phyloP scores from a whole-genome alignment of 2,329 filamentous ascomycete genomes.

The Remersonia thermophila region DNA sequence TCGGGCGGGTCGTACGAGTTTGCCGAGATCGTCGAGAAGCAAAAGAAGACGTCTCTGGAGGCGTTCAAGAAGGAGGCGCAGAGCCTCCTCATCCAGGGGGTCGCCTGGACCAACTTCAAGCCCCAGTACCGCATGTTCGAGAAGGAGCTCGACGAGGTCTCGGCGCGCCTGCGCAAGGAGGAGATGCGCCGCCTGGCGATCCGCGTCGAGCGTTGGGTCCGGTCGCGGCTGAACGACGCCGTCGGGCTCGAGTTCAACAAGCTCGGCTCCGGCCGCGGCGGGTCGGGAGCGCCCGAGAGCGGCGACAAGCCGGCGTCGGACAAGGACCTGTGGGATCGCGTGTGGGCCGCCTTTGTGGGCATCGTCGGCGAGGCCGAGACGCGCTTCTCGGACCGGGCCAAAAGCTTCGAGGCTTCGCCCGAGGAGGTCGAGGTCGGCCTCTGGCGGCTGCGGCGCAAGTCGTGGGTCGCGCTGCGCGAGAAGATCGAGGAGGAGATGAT shows the following conservation, averaged over 20 bases:
- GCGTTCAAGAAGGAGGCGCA: slow-evolving; percentile 67
- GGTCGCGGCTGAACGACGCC: slow-evolving; percentile 73
- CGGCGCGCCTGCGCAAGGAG: slow-evolving; percentile 72
- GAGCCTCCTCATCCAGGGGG: slow-evolving; percentile 62
- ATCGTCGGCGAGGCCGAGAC: slow-evolving; percentile 77
- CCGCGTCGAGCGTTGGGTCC: slow-evolving; percentile 87
- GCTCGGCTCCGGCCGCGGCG: slow-evolving; percentile 75
- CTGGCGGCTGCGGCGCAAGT: slow-evolving; percentile 87
- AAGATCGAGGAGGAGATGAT: slow-evolving; percentile 96
- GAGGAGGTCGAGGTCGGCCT: slow-evolving; percentile 87
- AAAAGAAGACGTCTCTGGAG: slow-evolving; percentile 64
- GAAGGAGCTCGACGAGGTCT: slow-evolving; percentile 85
- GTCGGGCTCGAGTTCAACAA: slow-evolving; percentile 93
- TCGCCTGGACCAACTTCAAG: slow-evolving; percentile 78
- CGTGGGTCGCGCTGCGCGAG: slow-evolving; percentile 78
- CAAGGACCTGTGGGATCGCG: slow-evolving; percentile 87
- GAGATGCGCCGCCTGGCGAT: slow-evolving; percentile 91
- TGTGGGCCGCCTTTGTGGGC: slow-evolving; percentile 76
- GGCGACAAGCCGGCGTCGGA: slow-evolving; percentile 63
- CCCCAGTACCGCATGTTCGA: slow-evolving; percentile 69
- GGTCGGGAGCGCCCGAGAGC: slow-evolving; percentile 65
- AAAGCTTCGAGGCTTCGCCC: slow-evolving; percentile 82
- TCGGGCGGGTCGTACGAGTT: slow-evolving; percentile 87
- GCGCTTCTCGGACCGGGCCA: slow-evolving; percentile 76
- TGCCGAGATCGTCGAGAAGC: slow-evolving; percentile 75